These are phyloP conservation scores for Chaetomium cochliodes DNA, from an alignment of 495 filamentous ascomycete species.

Conservation along the genomic window DNA sequence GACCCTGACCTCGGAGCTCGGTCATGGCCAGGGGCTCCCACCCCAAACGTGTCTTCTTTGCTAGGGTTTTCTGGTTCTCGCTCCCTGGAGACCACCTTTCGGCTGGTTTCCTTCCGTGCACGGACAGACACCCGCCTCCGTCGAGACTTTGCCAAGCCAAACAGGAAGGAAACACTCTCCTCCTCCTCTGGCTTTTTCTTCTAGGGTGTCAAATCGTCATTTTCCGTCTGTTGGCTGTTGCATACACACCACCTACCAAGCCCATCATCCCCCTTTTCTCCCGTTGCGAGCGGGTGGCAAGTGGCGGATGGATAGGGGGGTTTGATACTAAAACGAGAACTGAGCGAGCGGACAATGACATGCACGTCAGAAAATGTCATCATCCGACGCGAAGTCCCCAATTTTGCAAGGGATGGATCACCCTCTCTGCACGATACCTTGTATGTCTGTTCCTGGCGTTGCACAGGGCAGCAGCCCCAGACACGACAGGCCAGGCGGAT, in stretches of 20 bases:
- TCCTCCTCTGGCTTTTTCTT: background rate
- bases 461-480: background rate
- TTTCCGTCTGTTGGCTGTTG: no score
- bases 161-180: background rate
- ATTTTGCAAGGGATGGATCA: no score
- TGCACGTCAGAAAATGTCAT: no score
- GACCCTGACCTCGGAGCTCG: background rate
- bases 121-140: background rate
- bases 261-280: background rate
- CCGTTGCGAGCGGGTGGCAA: no score
- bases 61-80: background rate
- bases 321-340: no score
- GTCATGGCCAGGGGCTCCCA: background rate
- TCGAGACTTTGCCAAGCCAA: background rate
- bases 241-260: no score
- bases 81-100: background rate
- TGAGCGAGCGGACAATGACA: no score
- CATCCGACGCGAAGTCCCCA: no score
- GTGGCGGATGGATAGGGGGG: no score
- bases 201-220: background rate
- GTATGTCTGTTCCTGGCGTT: no score
- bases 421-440: no score
- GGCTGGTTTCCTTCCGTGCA: constrained; percentile 20
- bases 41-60: constrained; percentile 1
- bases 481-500: no score